Evolutionary conservation across 192 early-diverging fungal species (phyloP).

Genomic region (Mortierella hygrophila): DNA sequence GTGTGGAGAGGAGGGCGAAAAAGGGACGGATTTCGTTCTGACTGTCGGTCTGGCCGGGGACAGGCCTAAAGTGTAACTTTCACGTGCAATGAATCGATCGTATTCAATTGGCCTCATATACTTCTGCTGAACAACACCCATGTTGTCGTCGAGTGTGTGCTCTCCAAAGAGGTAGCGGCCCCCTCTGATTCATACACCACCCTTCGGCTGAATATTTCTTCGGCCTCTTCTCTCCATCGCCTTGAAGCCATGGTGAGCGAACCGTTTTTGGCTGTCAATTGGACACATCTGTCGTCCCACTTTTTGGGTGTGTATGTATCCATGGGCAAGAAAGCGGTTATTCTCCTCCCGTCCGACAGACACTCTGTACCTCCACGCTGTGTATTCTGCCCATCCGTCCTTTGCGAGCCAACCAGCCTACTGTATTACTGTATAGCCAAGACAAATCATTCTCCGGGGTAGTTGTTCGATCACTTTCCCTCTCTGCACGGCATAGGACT

Average conservation of each 20-base stretch:
- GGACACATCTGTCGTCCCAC: background rate
- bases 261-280: background rate
- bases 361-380: background rate
- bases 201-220: slow-evolving; percentile 2
- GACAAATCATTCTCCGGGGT: background rate
- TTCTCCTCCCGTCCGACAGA: background rate
- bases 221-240: background rate
- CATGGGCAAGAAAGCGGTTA: slow-evolving; percentile 17
- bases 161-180: background rate
- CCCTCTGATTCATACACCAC: background rate
- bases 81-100: slow-evolving; percentile 2
- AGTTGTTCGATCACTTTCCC: background rate
- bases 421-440: background rate
- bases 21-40: background rate
- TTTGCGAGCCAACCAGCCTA: background rate
- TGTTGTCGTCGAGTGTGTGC: too few species aligned
- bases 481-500: background rate
- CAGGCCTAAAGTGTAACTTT: slow-evolving; percentile 7
- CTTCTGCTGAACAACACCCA: too few species aligned
- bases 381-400: background rate
- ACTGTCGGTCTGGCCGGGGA: background rate
- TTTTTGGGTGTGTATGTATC: background rate
- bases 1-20: background rate
- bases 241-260: background rate
- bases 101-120: background rate